Conservation (phyloP, 139 green algal genomes). For the Diplosphaera chodatii region DNA sequence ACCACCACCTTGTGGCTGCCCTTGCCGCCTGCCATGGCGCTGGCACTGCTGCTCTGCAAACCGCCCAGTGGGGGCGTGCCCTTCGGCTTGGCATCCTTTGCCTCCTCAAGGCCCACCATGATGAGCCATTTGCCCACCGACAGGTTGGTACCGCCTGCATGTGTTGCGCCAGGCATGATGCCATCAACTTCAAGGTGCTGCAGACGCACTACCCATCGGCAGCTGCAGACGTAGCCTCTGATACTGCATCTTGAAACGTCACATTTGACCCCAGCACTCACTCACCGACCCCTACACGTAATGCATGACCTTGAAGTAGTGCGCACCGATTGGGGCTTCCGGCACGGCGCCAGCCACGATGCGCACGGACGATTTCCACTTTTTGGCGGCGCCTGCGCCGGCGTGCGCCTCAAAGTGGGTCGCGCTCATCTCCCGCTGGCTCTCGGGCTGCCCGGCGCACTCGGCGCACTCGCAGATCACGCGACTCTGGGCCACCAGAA, state of each 20-base stretch:
- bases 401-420: slow-evolving; percentile 40
- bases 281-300: too few relatives aligned
- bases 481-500: slow-evolving; percentile 25
- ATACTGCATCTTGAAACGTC: too few relatives aligned
- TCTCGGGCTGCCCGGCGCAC: slow-evolving; percentile 14
- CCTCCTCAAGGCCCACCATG: slow-evolving; percentile 30
- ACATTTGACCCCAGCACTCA: too few relatives aligned
- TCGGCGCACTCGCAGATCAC: slow-evolving; percentile 34
- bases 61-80: neutral
- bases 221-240: too few relatives aligned
- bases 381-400: slow-evolving; percentile 61
- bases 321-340: slow-evolving; percentile 25
- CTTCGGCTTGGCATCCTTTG: neutral
- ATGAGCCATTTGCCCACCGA: slow-evolving; percentile 50
- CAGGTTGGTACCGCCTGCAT: slow-evolving; percentile 36
- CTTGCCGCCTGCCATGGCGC: neutral
- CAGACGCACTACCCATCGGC: too few relatives aligned
- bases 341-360: slow-evolving; percentile 33
- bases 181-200: too few relatives aligned
- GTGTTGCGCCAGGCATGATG: too few relatives aligned
- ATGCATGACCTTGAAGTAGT: too few relatives aligned
- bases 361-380: slow-evolving; percentile 69
- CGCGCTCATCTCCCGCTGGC: slow-evolving; percentile 23
- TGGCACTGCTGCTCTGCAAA: neutral
- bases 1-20: neutral